A percentile compares a stretch with the other conserved stretches of the same genome.
Evolutionary conservation across 116 monocot species (phyloP).

Genomic region (Posidonia oceanica): DNA sequence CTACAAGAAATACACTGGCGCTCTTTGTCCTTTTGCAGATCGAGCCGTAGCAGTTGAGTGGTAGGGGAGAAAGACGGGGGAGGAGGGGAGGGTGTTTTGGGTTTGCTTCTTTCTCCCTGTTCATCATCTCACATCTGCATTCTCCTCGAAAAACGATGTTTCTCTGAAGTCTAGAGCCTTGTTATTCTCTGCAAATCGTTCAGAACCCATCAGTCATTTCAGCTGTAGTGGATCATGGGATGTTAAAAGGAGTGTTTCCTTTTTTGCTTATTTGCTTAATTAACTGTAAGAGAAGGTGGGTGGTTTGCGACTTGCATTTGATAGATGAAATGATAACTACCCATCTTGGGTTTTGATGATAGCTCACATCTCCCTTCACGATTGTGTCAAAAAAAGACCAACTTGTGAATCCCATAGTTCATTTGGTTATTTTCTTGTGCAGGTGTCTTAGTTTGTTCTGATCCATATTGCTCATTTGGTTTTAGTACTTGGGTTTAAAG

Average conservation of each 20-base stretch:
- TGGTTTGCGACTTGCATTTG: not conserved
- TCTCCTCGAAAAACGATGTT: too few relatives aligned
- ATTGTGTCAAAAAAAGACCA: not conserved
- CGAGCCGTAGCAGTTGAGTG: not conserved
- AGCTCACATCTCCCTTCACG: not conserved
- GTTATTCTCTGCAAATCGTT: slow-evolving; percentile 3
- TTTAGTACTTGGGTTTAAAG: too few relatives aligned
- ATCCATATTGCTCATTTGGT: too few relatives aligned
- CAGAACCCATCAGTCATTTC: slow-evolving; percentile 12
- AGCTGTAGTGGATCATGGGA: slow-evolving; percentile 6
- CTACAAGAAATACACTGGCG: not conserved
- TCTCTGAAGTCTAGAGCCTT: slow-evolving; percentile 5
- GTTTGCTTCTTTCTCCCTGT: not conserved
- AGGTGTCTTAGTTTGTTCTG: not conserved
- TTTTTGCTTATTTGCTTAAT: not conserved
- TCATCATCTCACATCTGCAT: not conserved
- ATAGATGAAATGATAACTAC: too few relatives aligned
- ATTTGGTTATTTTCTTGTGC: not conserved
- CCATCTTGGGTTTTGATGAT: not conserved
- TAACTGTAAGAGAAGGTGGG: not conserved
- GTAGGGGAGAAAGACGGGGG: not conserved
- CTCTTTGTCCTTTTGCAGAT: slow-evolving; percentile 2
- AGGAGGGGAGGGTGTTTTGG: too few relatives aligned
- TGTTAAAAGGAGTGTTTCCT: not conserved
- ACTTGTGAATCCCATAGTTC: not conserved